A percentile compares a stretch with the other conserved stretches of the same genome.
Evolutionary conservation across 2,329 filamentous ascomycete genomes (phyloP).

Genomic region (Aaosphaeria pasadenensis): DNA sequence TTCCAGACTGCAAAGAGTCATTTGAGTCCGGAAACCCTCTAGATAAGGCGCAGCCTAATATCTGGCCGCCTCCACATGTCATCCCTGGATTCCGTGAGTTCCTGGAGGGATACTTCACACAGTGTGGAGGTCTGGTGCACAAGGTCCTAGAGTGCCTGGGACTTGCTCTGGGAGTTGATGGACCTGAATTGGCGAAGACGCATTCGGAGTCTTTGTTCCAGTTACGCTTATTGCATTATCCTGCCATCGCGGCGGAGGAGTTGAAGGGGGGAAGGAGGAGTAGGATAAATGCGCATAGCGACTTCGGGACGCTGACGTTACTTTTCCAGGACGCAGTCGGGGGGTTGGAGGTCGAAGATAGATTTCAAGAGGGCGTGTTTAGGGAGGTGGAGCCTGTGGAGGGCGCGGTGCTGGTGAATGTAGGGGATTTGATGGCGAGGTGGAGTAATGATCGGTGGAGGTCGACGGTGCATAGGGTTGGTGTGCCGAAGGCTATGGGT

Average conservation of each 20-base stretch:
- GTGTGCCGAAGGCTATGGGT: slow-evolving; percentile 15
- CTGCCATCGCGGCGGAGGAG: slow-evolving; percentile 24
- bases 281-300: slow-evolving; percentile 42
- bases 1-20: slow-evolving; percentile 33
- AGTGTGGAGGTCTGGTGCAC: slow-evolving; percentile 19
- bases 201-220: slow-evolving; percentile 30
- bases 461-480: slow-evolving; percentile 40
- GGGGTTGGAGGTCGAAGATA: slow-evolving; percentile 37
- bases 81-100: slow-evolving; percentile 37
- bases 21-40: slow-evolving; percentile 30
- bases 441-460: slow-evolving; percentile 38
- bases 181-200: slow-evolving; percentile 15
- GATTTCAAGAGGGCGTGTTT: slow-evolving; percentile 22
- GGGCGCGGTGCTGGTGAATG: slow-evolving; percentile 37
- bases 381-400: slow-evolving; percentile 25
- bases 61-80: slow-evolving; percentile 39
- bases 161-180: slow-evolving; percentile 17
- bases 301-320: slow-evolving; percentile 42
- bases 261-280: slow-evolving; percentile 18
- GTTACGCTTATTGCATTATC: slow-evolving; percentile 40
- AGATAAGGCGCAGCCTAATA: slow-evolving; percentile 35
- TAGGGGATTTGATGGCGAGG: slow-evolving; percentile 40
- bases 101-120: slow-evolving; percentile 24
- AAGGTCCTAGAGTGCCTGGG: slow-evolving; percentile 22
- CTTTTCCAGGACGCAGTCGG: slow-evolving; percentile 43